Conservation (phyloP, 352 stramenopile species). For the Phytopythium boreale region DNA sequence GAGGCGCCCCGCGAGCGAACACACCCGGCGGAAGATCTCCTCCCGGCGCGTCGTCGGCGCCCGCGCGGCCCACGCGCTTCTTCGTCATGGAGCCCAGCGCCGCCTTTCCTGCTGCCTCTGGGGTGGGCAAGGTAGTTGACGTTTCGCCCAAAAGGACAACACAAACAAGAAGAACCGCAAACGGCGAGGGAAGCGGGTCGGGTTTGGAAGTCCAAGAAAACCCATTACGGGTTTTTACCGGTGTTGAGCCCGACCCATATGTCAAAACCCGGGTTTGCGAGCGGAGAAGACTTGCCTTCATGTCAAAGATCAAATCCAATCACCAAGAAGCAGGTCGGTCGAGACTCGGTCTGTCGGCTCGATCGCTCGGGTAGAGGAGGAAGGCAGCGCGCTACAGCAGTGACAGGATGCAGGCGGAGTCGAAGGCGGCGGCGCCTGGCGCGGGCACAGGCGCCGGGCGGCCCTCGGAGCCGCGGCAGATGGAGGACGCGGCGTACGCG, state of each 20-base stretch:
- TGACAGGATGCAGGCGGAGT: conserved; percentile 18
- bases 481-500: conserved; percentile 69
- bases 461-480: conserved; percentile 14
- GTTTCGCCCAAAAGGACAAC: no score
- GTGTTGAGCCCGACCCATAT: neutral
- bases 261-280: no score
- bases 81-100: conserved; percentile 27
- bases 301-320: neutral
- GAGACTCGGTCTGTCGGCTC: no score
- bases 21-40: neutral
- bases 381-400: neutral
- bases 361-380: no score
- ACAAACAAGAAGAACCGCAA: neutral
- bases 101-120: neutral
- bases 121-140: no score
- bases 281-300: no score
- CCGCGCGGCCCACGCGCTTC: conserved; percentile 28
- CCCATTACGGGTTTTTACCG: neutral
- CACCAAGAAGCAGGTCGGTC: neutral
- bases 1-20: neutral
- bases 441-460: neutral
- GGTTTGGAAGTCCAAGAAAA: neutral
- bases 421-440: neutral
- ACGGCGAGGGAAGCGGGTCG: neutral
- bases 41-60: conserved; percentile 4